Evolutionary conservation across 1,284 basidiomycete species (phyloP).

Genomic region (Boletus calvinii): DNA sequence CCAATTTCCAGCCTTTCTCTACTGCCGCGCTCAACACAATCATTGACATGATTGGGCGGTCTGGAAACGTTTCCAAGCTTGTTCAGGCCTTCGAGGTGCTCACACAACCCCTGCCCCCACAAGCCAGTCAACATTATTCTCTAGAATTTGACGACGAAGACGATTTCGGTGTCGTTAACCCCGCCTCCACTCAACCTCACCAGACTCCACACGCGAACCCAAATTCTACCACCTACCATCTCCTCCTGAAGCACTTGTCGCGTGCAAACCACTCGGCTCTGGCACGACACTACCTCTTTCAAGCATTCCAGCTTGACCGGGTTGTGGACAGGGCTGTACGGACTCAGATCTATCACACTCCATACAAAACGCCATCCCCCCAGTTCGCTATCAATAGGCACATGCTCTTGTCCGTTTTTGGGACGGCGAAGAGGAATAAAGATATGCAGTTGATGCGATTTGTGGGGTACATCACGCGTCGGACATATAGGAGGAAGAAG

Average conservation of each 20-base stretch:
- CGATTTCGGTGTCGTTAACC: conserved; percentile 51
- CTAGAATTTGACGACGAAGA: conserved; percentile 65
- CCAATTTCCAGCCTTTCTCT: conserved; percentile 53
- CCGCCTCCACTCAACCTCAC: conserved; percentile 38
- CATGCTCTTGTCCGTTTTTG: conserved; percentile 55
- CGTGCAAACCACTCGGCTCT: conserved; percentile 47
- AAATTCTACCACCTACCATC: conserved; percentile 68
- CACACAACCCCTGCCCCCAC: conserved; percentile 60
- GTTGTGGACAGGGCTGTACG: conserved; percentile 34
- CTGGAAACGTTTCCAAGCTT: conserved; percentile 60
- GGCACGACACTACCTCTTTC: conserved; percentile 67
- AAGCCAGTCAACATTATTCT: conserved; percentile 44
- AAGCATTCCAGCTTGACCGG: conserved; percentile 54
- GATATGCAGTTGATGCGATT: conserved; percentile 57
- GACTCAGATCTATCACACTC: conserved; percentile 24
- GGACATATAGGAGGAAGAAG: conserved; percentile 46
- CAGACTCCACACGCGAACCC: conserved; percentile 51
- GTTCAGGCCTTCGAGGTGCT: conserved; percentile 74
- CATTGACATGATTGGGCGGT: conserved; percentile 63
- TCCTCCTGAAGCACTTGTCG: conserved; percentile 58
- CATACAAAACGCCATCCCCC: conserved; percentile 44
- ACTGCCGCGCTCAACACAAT: conserved; percentile 68
- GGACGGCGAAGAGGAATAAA: conserved; percentile 56
- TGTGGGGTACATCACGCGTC: conserved; percentile 45
- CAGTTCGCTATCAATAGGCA: conserved; percentile 52